Conservation (phyloP, 2,329 filamentous ascomycete species). For the Sclerotinia minor region DNA sequence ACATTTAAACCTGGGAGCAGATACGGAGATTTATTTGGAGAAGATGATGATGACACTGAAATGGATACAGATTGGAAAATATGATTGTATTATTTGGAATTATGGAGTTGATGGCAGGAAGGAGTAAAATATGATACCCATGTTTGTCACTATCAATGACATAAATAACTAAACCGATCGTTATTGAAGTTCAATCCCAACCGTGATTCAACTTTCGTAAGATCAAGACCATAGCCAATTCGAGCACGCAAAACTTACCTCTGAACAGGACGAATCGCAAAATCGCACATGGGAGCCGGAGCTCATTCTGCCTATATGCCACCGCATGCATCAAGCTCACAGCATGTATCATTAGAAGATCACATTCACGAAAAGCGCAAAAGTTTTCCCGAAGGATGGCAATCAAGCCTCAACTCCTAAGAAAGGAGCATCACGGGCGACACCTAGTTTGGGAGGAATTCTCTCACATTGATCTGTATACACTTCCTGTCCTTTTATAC, state of each 20-base stretch:
- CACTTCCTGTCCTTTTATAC: conserved; percentile 40
- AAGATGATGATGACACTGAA: conserved; percentile 30
- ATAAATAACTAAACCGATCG: background rate
- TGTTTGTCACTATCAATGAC: conserved; percentile 7
- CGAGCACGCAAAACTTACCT: background rate
- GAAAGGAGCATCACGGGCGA: conserved; percentile 71
- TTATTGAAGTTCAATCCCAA: background rate
- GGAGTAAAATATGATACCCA: conserved; percentile 30
- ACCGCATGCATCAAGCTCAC: background rate
- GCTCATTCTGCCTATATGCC: background rate
- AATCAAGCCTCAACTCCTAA: conserved; percentile 82
- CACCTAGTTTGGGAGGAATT: conserved; percentile 68
- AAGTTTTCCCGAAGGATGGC: conserved; percentile 55
- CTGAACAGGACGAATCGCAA: background rate
- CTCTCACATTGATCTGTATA: conserved; percentile 60
- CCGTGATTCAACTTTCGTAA: background rate
- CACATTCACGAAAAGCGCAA: conserved; percentile 21
- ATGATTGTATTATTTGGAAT: conserved; percentile 28
- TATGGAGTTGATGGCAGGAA: conserved; percentile 22
- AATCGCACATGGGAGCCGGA: background rate
- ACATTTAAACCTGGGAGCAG: conserved; percentile 33
- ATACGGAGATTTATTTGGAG: conserved; percentile 24
- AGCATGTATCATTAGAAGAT: conserved; percentile 21
- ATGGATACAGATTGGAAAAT: conserved; percentile 38
- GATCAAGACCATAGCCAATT: background rate